Evolutionary conservation across 176 grass and related monocot species (phyloP).

Genomic region (Leersia perrieri): DNA sequence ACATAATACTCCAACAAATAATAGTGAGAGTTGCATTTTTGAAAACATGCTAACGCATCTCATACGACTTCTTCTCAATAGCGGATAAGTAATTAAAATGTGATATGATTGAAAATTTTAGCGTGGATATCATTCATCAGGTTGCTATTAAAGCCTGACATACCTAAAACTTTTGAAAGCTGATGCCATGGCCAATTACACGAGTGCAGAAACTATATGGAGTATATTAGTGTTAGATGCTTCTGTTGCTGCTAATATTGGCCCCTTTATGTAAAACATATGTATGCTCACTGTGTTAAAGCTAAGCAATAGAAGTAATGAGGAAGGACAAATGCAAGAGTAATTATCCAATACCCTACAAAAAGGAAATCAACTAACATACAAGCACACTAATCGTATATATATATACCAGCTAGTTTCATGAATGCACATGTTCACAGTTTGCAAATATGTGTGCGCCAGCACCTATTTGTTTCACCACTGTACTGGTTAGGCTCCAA

Average conservation of each 20-base stretch:
- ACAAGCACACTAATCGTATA: not conserved
- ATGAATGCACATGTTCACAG: not conserved
- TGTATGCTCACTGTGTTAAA: not conserved
- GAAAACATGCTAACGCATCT: not conserved
- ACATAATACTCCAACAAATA: not conserved
- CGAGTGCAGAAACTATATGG: not conserved
- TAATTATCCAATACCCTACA: not conserved
- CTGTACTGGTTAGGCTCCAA: not conserved
- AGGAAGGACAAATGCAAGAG: not conserved
- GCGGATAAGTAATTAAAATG: not conserved
- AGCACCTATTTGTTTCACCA: not conserved
- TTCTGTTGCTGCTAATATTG: conserved; percentile 5
- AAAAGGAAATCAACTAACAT: not conserved
- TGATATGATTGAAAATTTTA: conserved; percentile 5
- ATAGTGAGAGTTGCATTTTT: not conserved
- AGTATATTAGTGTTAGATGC: not conserved
- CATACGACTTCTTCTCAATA: not conserved
- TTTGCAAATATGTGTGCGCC: not conserved
- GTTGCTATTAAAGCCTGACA: conserved; percentile 4
- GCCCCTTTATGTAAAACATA: not conserved
- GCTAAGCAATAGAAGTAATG: not conserved
- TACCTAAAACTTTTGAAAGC: not conserved
- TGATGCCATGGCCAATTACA: conserved; percentile 5
- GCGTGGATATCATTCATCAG: not conserved
- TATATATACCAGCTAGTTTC: not conserved